Base-by-base conservation (phyloP, 73 alveolate species). In the Paramecium bursaria region DNA sequence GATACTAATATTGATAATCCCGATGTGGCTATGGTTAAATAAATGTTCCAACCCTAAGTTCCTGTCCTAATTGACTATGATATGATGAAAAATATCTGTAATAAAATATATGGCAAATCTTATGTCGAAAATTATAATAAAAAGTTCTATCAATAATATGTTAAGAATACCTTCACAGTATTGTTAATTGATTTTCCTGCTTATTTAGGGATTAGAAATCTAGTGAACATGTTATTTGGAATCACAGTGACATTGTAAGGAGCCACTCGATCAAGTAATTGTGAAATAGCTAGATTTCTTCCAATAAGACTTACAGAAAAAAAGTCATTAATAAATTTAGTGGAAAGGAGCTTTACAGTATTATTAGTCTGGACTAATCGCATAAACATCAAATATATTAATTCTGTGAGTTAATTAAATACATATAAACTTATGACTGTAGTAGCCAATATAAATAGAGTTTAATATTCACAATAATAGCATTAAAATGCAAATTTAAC, bases 181-280 rank as follows among this genome's bases (percentile, higher is more conserved):
- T 53, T 79, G 14, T 53, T 53, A 29, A 79, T 79, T 1, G 85
- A 48, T 54, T 46, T 79, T 54, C 89, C 89, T 15, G 89, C 89
- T 26, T 53, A 57, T 22, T 79, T 54, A 3, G 89, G 89, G 48
- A 79, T 42, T 1, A 79, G 10, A 54, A 25, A 79, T 79, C 89
- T 79, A 22, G 77, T 57, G 10, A 79, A 15, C 10, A 27, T 23
- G 19, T 54, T 79, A 27, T 79, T 79, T 1, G 89, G 89, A 10
- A 79, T 55, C 13, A 79, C 54, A 7, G 50, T 39, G 10, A 79
- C 89, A 79, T 79, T 79, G 48, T 39, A 79, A 0, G 89, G 89
- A 17, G 89, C 89, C 29, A 57, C 50, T 23, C 46, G 27, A 39
- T 79, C 89, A 13, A 79, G 14, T n/a, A 53, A 48, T 1, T 46